A percentile compares a stretch with the other conserved stretches of the same genome.
These are phyloP conservation scores for Salvia sclarea DNA, from an alignment of 305 asterid species.

Conservation along the genomic window DNA sequence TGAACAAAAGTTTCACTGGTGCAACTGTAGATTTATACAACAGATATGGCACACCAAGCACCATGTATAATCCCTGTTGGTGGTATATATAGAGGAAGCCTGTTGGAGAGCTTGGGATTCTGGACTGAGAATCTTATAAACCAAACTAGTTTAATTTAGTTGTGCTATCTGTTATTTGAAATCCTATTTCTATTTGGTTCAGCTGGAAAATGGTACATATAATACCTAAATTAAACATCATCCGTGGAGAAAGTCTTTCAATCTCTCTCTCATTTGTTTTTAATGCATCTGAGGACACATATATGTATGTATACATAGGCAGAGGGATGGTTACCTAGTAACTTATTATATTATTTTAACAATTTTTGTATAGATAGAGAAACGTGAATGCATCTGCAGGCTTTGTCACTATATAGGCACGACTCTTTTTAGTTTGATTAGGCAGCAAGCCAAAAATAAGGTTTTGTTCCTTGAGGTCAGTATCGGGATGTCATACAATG, in stretches of 20 bases:
- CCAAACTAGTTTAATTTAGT: background rate
- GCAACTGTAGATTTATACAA: background rate
- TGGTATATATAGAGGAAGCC: background rate
- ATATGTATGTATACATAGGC: background rate
- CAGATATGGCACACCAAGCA: background rate
- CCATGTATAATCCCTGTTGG: background rate
- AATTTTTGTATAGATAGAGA: too few relatives aligned
- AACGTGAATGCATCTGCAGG: too few relatives aligned
- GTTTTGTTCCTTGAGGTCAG: background rate
- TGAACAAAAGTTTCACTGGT: background rate
- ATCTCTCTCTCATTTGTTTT: background rate
- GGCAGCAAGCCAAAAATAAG: too few relatives aligned
- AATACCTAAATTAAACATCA: background rate
- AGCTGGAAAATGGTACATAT: background rate
- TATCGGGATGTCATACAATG: background rate
- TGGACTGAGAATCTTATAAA: background rate
- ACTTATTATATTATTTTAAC: too few relatives aligned
- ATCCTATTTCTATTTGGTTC: slow-evolving; percentile 1
- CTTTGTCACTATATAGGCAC: too few relatives aligned
- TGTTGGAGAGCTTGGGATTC: background rate
- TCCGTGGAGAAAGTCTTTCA: background rate
- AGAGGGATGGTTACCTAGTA: too few relatives aligned
- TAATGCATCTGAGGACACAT: background rate
- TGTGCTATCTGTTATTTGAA: background rate
- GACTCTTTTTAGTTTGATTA: background rate